A percentile compares a stretch with the other conserved stretches of the same genome.
Evolutionary conservation across 73 alveolate species (phyloP).

Genomic region (Breviolum minutum): DNA sequence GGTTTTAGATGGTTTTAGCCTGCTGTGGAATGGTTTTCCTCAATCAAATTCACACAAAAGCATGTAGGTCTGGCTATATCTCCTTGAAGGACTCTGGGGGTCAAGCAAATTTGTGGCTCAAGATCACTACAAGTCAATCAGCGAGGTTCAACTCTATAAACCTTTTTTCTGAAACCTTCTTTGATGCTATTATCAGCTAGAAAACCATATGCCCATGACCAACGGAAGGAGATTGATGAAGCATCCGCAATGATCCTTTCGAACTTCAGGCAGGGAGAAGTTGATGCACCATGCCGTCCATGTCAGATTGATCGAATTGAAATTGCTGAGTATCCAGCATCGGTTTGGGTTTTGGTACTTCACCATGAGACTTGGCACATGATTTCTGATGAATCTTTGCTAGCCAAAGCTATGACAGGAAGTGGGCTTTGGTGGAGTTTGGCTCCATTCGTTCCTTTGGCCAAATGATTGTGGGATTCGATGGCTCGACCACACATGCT

Average conservation of each 20-base stretch:
- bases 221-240: slow-evolving; percentile 48
- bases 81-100: slow-evolving; percentile 5
- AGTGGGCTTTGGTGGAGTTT: slow-evolving; percentile 66
- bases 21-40: too few relatives aligned
- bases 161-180: too few relatives aligned
- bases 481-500: too few relatives aligned
- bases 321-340: neutral
- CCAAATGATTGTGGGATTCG: neutral
- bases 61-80: slow-evolving; percentile 62
- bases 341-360: neutral
- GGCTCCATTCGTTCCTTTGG: slow-evolving; percentile 38
- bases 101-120: too few relatives aligned
- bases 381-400: too few relatives aligned
- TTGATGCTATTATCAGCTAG: too few relatives aligned
- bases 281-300: neutral
- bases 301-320: neutral
- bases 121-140: too few relatives aligned
- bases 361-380: too few relatives aligned
- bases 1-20: too few relatives aligned
- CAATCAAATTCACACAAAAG: neutral
- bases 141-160: too few relatives aligned
- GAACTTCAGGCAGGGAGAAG: slow-evolving; percentile 37
- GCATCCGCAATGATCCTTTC: slow-evolving; percentile 65
- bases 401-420: neutral
- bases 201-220: neutral